Evolutionary conservation across 2,329 filamentous ascomycete species (phyloP).

Genomic region (Xylaria sp.): DNA sequence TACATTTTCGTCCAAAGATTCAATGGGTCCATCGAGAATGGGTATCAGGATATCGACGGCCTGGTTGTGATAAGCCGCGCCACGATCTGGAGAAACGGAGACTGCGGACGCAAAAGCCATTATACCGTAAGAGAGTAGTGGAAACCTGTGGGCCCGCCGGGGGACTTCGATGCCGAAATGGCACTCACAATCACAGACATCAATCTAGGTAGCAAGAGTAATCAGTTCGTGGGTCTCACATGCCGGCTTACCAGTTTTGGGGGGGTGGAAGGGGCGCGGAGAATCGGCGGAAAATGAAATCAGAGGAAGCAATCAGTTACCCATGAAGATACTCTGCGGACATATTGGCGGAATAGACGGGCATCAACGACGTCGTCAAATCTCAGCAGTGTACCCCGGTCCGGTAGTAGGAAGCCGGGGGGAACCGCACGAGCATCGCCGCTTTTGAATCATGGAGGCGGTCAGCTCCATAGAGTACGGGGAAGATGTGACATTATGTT

Average conservation of each 20-base stretch:
- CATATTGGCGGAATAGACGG: slow-evolving; percentile 12
- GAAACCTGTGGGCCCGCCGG: neutral
- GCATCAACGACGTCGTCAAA: slow-evolving; percentile 9
- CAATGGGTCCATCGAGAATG: slow-evolving; percentile 14
- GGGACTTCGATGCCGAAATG: neutral
- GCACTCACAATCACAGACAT: neutral
- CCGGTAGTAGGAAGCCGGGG: neutral
- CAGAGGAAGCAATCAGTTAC: neutral
- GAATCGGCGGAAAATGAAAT: neutral
- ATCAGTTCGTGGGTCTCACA: neutral
- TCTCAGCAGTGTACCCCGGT: neutral
- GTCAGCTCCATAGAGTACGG: neutral
- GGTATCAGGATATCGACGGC: slow-evolving; percentile 16
- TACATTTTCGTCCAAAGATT: slow-evolving; percentile 14
- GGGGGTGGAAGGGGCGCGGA: neutral
- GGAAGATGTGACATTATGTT: neutral
- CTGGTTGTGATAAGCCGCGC: slow-evolving; percentile 6
- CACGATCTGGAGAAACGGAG: neutral
- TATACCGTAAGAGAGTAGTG: neutral
- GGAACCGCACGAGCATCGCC: neutral
- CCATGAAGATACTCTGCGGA: slow-evolving; percentile 11
- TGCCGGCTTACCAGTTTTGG: neutral
- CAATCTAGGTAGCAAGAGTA: neutral
- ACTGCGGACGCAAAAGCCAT: slow-evolving; percentile 8
- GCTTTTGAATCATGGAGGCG: neutral